Evolutionary conservation across 2,329 filamentous ascomycete genomes (phyloP), one percentile per base, ranked within the genome.

Genomic region (Penicillium brasilianum): DNA sequence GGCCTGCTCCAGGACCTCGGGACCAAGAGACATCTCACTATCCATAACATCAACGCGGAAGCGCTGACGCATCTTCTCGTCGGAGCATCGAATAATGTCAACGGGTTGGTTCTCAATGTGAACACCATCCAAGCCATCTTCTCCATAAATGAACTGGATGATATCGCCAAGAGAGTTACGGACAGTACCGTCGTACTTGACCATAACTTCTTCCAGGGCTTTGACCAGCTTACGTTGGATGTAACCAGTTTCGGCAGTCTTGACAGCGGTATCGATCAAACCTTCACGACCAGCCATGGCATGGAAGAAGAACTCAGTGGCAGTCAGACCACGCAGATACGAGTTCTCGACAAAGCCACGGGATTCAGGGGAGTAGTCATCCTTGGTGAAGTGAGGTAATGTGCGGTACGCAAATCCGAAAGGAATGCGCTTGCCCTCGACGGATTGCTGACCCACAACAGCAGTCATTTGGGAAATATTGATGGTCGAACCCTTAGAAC

Each of bases 391-490:
- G 78, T 99, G 95, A 3, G 95, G 95, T 61, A 99, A 82, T 0
- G 95, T 97, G 55, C 95, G 89, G 77, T 99, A 98, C 77, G 98
- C 97, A 87, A 99, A 99, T 22, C 96, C 95, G 74, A 97, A 99
- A 0, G 95, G 95, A 82, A 99, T 97, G 83, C 95, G 95, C 81
- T 97, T 97, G 72, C 95, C 96, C 81, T 99, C 95, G 9, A 99
- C 93, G 66, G 96, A 96, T 77, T 99, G 96, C 77, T 99, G 95
- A 67, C 96, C 95, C 62, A 99, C 96, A 66, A 98, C 87, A 28
- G 95, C 95, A 64, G 93, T 96, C 95, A 99, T 99, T 80, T 99
- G 95, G 16, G 96, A 97, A 71, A 99, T 98, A 77, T 99, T 99
- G 84, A 99, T 98, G 13, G 92, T 94, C 2, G 95, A 98, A 76